Evolutionary conservation across 2,329 filamentous ascomycete genomes (phyloP).

Genomic region (Elsinoe australis): DNA sequence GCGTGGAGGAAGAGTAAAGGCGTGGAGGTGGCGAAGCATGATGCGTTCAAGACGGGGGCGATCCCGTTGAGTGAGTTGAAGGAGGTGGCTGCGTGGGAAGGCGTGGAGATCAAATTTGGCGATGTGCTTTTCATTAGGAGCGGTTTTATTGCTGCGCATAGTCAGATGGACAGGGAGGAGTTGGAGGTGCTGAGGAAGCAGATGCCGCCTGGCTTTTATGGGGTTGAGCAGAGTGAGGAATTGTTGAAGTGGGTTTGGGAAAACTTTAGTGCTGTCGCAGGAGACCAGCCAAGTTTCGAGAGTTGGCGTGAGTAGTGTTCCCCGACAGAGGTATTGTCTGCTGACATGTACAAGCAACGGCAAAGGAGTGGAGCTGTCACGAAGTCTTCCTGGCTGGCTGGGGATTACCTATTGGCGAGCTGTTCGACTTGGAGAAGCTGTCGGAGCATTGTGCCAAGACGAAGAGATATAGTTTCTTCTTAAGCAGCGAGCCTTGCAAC

Average conservation of each 20-base stretch:
- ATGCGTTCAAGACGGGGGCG: slow-evolving; percentile 30
- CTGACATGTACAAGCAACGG: slow-evolving; percentile 23
- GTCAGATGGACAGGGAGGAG: slow-evolving; percentile 32
- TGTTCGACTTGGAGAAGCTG: slow-evolving; percentile 44
- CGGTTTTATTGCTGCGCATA: slow-evolving; percentile 39
- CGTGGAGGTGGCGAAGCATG: slow-evolving; percentile 23
- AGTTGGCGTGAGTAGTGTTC: slow-evolving; percentile 27
- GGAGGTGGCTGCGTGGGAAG: slow-evolving; percentile 40
- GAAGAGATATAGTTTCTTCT: slow-evolving; percentile 42
- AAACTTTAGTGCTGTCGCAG: slow-evolving; percentile 34
- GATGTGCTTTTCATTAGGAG: slow-evolving; percentile 47
- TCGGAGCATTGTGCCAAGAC: slow-evolving; percentile 34
- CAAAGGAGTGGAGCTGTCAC: slow-evolving; percentile 35
- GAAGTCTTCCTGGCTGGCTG: slow-evolving; percentile 44
- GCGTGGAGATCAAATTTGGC: slow-evolving; percentile 48
- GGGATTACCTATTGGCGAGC: slow-evolving; percentile 46
- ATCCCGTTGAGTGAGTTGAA: slow-evolving; percentile 37
- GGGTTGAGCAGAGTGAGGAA: slow-evolving; percentile 41
- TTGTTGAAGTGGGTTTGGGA: slow-evolving; percentile 38
- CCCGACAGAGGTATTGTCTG: neutral
- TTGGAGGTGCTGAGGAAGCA: slow-evolving; percentile 33
- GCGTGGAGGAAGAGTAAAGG: slow-evolving; percentile 38
- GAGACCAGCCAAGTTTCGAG: slow-evolving; percentile 34
- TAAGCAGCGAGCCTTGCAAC: slow-evolving; percentile 42
- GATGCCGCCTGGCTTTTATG: slow-evolving; percentile 40